Evolutionary conservation across 2,329 filamentous ascomycete genomes (phyloP).

Genomic region (Scortechinia acanthostroma): DNA sequence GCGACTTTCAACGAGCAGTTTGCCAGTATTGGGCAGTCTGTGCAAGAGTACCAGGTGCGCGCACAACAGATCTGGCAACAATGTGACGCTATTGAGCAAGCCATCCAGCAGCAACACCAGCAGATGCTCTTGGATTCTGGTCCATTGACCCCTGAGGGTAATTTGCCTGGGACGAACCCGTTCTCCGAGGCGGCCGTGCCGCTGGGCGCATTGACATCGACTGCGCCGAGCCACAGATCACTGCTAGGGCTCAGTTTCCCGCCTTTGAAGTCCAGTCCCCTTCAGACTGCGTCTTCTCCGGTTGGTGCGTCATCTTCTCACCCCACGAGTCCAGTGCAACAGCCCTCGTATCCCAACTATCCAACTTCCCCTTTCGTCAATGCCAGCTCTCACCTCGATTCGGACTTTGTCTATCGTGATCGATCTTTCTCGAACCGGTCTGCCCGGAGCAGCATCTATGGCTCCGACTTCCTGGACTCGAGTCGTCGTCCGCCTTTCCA

Average conservation of each 20-base stretch:
- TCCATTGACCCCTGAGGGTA: slow-evolving; percentile 51
- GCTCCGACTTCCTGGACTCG: slow-evolving; percentile 18
- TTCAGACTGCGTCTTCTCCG: slow-evolving; percentile 21
- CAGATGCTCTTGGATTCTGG: slow-evolving; percentile 29
- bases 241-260: slow-evolving; percentile 23
- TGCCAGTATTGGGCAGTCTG: slow-evolving; percentile 25
- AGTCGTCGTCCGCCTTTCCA: slow-evolving; percentile 17
- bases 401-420: slow-evolving; percentile 18
- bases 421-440: slow-evolving; percentile 31
- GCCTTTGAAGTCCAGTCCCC: slow-evolving; percentile 19
- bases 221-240: slow-evolving; percentile 17
- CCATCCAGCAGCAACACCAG: slow-evolving; percentile 32
- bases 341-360: slow-evolving; percentile 14
- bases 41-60: slow-evolving; percentile 30
- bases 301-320: slow-evolving; percentile 18
- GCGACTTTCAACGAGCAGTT: slow-evolving; percentile 29
- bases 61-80: slow-evolving; percentile 32
- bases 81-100: slow-evolving; percentile 27
- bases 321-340: slow-evolving; percentile 20
- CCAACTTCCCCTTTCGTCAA: slow-evolving; percentile 20
- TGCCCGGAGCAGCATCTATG: slow-evolving; percentile 22
- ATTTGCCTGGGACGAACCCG: slow-evolving; percentile 40
- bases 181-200: slow-evolving; percentile 15
- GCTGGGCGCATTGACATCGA: slow-evolving; percentile 10
- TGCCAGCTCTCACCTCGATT: slow-evolving; percentile 17